A percentile compares a stretch with the other conserved stretches of the same genome.
These are phyloP conservation scores for Cocos nucifera DNA, from an alignment of 176 grass and related monocot genomes.

Conservation along the genomic window DNA sequence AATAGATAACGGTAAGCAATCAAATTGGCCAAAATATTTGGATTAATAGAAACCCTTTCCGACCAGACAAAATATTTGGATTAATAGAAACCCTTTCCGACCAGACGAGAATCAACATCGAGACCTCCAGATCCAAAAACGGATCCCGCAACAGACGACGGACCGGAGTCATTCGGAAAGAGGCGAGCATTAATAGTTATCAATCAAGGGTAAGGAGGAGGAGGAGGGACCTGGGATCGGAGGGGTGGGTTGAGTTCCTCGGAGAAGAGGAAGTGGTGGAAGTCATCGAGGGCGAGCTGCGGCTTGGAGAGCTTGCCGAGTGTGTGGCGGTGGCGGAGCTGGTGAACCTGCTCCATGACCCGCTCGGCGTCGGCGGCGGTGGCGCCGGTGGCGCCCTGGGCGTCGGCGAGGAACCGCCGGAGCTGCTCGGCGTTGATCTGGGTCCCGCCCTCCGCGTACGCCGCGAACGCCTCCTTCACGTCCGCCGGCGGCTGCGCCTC, in stretches of 20 bases:
- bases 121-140: too few species aligned
- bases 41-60: too few species aligned
- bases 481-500: constrained; percentile 1
- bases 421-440: background rate
- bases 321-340: background rate
- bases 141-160: too few species aligned
- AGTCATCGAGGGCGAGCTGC: background rate
- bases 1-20: too few species aligned
- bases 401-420: constrained; percentile 5
- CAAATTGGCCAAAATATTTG: too few species aligned
- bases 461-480: background rate
- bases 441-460: background rate
- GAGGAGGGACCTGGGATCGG: background rate
- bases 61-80: too few species aligned
- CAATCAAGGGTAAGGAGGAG: background rate
- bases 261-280: constrained; percentile 9
- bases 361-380: background rate
- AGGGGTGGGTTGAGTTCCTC: constrained; percentile 7
- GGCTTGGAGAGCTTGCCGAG: background rate
- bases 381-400: background rate
- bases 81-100: too few species aligned
- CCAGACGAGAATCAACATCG: too few species aligned
- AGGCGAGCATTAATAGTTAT: too few species aligned
- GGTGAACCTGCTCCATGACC: background rate
- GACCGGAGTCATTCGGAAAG: too few species aligned